These are phyloP conservation scores for Termitomyces sp. DNA, from an alignment of 768 basidiomycete genomes.

Conservation along the genomic window DNA sequence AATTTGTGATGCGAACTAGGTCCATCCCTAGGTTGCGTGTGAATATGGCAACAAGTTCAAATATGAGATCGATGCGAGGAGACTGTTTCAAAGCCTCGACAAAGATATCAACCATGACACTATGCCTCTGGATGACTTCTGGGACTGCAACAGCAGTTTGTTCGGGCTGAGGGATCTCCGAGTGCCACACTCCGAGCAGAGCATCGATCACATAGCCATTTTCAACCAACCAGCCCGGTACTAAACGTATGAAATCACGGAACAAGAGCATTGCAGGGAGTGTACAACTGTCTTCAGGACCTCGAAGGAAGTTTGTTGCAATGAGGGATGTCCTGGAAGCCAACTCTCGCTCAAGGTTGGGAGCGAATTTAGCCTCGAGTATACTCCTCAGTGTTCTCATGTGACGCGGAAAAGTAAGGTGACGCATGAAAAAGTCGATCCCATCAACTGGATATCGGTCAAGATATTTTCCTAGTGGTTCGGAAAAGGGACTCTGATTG, in stretches of 20 bases:
- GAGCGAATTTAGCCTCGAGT: constrained; percentile 72
- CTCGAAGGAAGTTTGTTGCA: constrained; percentile 43
- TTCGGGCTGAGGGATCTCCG: constrained; percentile 39
- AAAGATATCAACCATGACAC: constrained; percentile 72
- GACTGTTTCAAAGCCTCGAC: constrained; percentile 60
- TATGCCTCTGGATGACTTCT: constrained; percentile 53
- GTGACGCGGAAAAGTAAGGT: constrained; percentile 73
- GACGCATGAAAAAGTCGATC: constrained; percentile 75
- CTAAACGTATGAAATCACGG: constrained; percentile 63
- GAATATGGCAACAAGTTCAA: constrained; percentile 81
- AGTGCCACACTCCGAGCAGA: constrained; percentile 69
- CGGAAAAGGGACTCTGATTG: constrained; percentile 84
- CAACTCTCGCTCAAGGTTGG: constrained; percentile 65
- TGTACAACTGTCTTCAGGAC: constrained; percentile 43
- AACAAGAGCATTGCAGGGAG: constrained; percentile 73
- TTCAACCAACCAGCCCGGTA: constrained; percentile 67
- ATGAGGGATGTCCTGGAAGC: constrained; percentile 52
- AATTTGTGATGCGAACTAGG: constrained; percentile 68
- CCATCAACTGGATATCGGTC: constrained; percentile 87
- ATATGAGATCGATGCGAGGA: constrained; percentile 83
- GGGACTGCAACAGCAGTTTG: constrained; percentile 35
- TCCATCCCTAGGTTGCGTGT: constrained; percentile 79
- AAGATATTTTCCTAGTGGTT: constrained; percentile 85
- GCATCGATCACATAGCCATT: constrained; percentile 64
- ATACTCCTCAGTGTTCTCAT: constrained; percentile 83